These are phyloP conservation scores for Arthrobotrys conoides DNA, from an alignment of 2,329 filamentous ascomycete species.

Conservation along the genomic window DNA sequence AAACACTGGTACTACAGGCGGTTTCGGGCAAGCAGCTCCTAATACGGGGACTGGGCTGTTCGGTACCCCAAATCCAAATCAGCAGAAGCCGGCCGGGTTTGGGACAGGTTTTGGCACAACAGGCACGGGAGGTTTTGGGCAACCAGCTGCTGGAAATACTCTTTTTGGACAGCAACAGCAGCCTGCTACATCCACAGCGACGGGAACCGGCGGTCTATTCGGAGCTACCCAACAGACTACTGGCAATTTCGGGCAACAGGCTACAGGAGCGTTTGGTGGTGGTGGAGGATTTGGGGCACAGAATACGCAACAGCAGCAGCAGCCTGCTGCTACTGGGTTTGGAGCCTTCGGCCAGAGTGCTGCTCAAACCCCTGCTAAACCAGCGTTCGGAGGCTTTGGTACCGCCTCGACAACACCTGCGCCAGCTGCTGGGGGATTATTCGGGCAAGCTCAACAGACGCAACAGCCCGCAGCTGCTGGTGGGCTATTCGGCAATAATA, in stretches of 20 bases:
- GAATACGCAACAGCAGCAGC: conserved; percentile 57
- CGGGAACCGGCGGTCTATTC: conserved; percentile 67
- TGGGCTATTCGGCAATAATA: conserved; percentile 70
- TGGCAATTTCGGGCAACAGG: conserved; percentile 65
- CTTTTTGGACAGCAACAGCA: conserved; percentile 66
- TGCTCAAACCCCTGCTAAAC: conserved; percentile 44
- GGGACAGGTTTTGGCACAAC: conserved; percentile 60
- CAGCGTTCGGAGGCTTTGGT: conserved; percentile 59
- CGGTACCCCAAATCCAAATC: conserved; percentile 67
- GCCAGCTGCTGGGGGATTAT: conserved; percentile 55
- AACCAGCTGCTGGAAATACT: conserved; percentile 65
- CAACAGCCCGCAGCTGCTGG: conserved; percentile 64
- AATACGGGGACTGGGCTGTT: conserved; percentile 64
- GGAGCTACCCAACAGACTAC: conserved; percentile 66
- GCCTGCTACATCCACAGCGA: conserved; percentile 64
- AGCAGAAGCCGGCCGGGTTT: conserved; percentile 66
- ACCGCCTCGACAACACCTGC: conserved; percentile 51
- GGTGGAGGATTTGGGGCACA: conserved; percentile 58
- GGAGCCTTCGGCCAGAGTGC: conserved; percentile 60
- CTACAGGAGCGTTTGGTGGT: conserved; percentile 66
- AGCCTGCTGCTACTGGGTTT: conserved; percentile 64
- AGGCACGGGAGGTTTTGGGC: conserved; percentile 53
- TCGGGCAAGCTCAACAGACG: conserved; percentile 66
- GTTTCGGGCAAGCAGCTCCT: conserved; percentile 52
- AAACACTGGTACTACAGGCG: conserved; percentile 50